phyloP scores from a whole-genome alignment of 768 basidiomycete species.

The Boletus tylopilopsis region DNA sequence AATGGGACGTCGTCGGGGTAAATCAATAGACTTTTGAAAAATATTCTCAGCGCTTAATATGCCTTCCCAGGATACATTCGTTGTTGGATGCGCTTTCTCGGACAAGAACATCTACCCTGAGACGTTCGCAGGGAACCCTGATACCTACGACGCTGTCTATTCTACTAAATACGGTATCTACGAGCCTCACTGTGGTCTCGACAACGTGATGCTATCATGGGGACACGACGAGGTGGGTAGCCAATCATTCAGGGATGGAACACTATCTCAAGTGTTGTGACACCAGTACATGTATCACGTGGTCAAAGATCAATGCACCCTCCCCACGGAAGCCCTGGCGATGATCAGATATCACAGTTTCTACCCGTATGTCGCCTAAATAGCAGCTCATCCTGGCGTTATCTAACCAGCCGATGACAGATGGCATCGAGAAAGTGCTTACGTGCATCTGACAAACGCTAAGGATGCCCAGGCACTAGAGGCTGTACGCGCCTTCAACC shows the following conservation, averaged over 20 bases:
- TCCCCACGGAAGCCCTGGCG: constrained; percentile 77
- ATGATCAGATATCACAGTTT: constrained; percentile 97
- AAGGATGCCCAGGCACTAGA: constrained; percentile 60
- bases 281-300: constrained; percentile 78
- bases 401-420: constrained; percentile 26
- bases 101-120: constrained; percentile 81
- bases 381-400: not conserved
- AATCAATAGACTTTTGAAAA: constrained; percentile 18
- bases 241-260: constrained; percentile 3
- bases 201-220: constrained; percentile 87
- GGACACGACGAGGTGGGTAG: constrained; percentile 81
- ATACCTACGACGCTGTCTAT: constrained; percentile 59
- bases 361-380: constrained; percentile 60
- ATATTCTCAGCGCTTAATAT: not conserved
- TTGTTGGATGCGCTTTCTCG: constrained; percentile 84
- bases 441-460: constrained; percentile 72
- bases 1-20: constrained; percentile 94
- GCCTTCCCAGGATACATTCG: constrained; percentile 55
- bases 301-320: constrained; percentile 74
- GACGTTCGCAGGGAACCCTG: constrained; percentile 73
- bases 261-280: constrained; percentile 7
- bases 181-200: constrained; percentile 72
- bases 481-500: constrained; percentile 86
- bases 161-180: constrained; percentile 75
- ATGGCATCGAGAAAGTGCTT: constrained; percentile 89